phyloP scores from a whole-genome alignment of 2,329 filamentous ascomycete species.

The Neoscytalidium dimidiatum region DNA sequence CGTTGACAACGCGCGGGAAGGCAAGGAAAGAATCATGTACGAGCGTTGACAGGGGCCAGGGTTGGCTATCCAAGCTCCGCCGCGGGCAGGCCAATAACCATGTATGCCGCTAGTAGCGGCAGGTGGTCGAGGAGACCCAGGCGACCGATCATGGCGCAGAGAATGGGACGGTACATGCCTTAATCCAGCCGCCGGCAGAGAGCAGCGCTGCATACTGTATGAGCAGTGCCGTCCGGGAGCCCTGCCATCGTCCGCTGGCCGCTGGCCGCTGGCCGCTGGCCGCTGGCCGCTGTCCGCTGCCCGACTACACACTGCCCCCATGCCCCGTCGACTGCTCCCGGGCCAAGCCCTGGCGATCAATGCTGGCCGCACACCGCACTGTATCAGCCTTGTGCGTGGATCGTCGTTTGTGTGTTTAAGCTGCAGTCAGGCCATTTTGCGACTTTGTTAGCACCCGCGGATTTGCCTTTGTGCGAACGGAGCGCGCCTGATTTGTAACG shows the following conservation, averaged over 20 bases:
- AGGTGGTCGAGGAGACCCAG: constrained; percentile 18
- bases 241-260: background rate
- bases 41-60: constrained; percentile 23
- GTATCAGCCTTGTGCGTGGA: constrained; percentile 18
- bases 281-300: background rate
- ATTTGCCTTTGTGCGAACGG: constrained; percentile 16
- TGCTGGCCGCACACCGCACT: constrained; percentile 15
- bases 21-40: constrained; percentile 37
- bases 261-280: background rate
- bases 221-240: constrained; percentile 8
- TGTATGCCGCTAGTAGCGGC: constrained; percentile 8
- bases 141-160: constrained; percentile 21
- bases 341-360: constrained; percentile 15
- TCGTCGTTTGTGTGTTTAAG: constrained; percentile 18
- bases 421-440: constrained; percentile 15
- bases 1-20: constrained; percentile 39
- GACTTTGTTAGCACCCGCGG: constrained; percentile 7
- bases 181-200: constrained; percentile 2
- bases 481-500: constrained; percentile 17
- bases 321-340: constrained; percentile 5
- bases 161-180: constrained; percentile 18
- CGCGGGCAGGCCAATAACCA: constrained; percentile 29
- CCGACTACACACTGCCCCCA: background rate
- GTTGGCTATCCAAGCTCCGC: constrained; percentile 16
- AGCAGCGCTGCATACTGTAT: constrained; percentile 12